Percentiles rank a stretch among this genome's conserved stretches.
These are phyloP conservation scores for Bryum argenteum DNA, from an alignment of 225 moss, liverwort and hornwort species.

Conservation along the genomic window DNA sequence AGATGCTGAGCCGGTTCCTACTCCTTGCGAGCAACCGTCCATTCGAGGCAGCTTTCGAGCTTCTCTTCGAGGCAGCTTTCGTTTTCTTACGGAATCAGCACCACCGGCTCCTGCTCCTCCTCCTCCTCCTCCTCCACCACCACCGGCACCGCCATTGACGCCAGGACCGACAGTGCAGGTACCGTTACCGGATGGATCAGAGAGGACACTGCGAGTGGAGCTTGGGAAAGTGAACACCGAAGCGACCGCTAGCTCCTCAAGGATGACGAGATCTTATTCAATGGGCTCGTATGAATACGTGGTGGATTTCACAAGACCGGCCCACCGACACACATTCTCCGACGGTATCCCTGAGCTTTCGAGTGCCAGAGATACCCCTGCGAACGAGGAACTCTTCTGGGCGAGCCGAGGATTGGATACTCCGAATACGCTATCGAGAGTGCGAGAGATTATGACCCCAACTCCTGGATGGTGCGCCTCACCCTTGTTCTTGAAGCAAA, in stretches of 20 bases:
- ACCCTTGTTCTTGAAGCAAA: constrained; percentile 25
- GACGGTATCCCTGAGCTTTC: constrained; percentile 53
- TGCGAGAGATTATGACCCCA: constrained; percentile 47
- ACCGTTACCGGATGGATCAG: constrained; percentile 44
- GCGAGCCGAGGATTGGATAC: constrained; percentile 53
- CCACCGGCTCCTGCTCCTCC: neutral
- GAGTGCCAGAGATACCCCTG: constrained; percentile 41
- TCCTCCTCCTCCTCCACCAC: neutral
- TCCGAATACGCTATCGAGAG: constrained; percentile 40
- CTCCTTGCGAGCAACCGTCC: constrained; percentile 25
- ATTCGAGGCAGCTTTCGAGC: constrained; percentile 48
- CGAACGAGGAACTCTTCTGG: constrained; percentile 55
- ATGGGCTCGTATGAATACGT: constrained; percentile 88
- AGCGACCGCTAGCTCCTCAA: constrained; percentile 14
- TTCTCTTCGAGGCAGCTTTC: constrained; percentile 52
- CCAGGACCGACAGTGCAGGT: constrained; percentile 52
- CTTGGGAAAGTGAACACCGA: constrained; percentile 48
- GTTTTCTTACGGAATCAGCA: constrained; percentile 37
- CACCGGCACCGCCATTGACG: constrained; percentile 44
- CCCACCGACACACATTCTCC: constrained; percentile 45
- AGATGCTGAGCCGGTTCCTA: constrained; percentile 31
- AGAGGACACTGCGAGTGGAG: constrained; percentile 54
- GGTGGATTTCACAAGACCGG: constrained; percentile 50
- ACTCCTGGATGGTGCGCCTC: constrained; percentile 39
- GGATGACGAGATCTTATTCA: constrained; percentile 71